Evolutionary conservation across 1,139 yeast species (phyloP), one percentile per base, ranked within the genome.

Genomic region (Waltiozyma solani): DNA sequence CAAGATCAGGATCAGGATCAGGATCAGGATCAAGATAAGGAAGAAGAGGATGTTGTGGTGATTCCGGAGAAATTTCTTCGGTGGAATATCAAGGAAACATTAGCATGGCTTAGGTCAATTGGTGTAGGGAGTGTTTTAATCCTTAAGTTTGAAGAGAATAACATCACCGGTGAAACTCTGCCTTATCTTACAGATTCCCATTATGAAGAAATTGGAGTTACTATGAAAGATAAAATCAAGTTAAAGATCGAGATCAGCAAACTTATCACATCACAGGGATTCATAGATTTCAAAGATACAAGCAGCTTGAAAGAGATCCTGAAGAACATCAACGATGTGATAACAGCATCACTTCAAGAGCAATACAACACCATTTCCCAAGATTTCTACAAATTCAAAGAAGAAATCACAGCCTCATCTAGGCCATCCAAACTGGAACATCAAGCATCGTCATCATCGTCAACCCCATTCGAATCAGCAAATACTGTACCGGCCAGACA

Each of bases 151-250:
- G 59, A 68, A n/a, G 64, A 64, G 3, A 68, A 80, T 54, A 73
- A 73, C 46, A 76, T 81, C 35, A 76, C 73, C 14, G 89, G 89
- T 1, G 66, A 75, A 15, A 59, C 78, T 12, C 58, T 81, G 35
- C 77, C 82, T 1, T 76, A 69, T 44, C 56, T 81, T 33, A 71
- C 72, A 12, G 67, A 81, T 2, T 73, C 71, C 9, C 84, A 80
- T 53, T 64, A 80, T 37, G 64, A 66, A 46, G 86, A 79, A 46
- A 58, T 81, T 52, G 83, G 82, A 2, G 61, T 75, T 1, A 43
- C 45, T 8, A 48, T 75, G 34, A 57, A 60, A 14, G 54, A 64
- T 2, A 60, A 86, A 14, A 60, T 80, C 5, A 45, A 53, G 29
- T 57, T 79, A 25, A 76, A 76, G 50, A 63, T 62, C 37, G 66